phyloP scores from a whole-genome alignment of 345 rosid species.

The Citrus trifoliata region DNA sequence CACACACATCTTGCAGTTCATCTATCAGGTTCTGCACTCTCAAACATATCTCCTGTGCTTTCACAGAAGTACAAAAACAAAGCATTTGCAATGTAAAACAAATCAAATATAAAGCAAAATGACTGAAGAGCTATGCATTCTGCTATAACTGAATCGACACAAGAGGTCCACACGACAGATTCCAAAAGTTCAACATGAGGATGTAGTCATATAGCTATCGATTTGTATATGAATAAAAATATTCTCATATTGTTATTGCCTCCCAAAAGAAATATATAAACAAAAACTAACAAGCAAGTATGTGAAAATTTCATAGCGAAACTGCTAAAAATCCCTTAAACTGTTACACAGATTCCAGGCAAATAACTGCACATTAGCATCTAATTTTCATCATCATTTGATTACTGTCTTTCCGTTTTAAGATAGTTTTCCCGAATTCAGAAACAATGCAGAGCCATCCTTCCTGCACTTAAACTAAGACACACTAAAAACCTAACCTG shows the following conservation, averaged over 20 bases:
- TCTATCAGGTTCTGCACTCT: not conserved
- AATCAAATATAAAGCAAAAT: not conserved
- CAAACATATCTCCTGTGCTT: not conserved
- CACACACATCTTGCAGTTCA: not conserved
- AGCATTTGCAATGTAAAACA: not conserved
- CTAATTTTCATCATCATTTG: not conserved
- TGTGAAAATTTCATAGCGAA: not conserved
- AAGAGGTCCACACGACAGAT: not conserved
- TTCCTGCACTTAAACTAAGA: not conserved
- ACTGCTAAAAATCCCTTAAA: not conserved
- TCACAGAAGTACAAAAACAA: not conserved
- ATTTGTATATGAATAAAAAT: too few species aligned
- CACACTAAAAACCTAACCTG: not conserved
- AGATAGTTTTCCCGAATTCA: not conserved
- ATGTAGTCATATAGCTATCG: not conserved
- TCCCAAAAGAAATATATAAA: not conserved
- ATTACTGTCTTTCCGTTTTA: not conserved
- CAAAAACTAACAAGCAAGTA: not conserved
- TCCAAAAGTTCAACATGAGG: not conserved
- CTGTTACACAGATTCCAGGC: not conserved
- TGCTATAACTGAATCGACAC: not conserved
- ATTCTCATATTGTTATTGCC: not conserved
- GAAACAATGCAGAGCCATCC: not conserved
- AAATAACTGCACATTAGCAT: not conserved
- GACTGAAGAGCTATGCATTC: not conserved